A percentile compares a stretch with the other conserved stretches of the same genome.
Evolutionary conservation across 2,329 filamentous ascomycete species (phyloP).

Genomic region (Xylariaceae sp.): DNA sequence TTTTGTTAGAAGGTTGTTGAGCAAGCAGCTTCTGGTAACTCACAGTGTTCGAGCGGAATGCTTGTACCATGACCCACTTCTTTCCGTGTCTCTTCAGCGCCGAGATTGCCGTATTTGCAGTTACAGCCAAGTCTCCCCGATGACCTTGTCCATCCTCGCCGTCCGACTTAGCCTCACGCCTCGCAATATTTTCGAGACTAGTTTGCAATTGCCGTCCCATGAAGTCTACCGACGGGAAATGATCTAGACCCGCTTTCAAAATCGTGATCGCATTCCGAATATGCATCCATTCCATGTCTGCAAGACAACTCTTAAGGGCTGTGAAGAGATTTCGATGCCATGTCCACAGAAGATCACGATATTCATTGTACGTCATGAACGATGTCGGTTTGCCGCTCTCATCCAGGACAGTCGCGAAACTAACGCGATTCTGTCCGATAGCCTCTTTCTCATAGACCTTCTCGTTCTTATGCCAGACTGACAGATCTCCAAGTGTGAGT

Average conservation of each 20-base stretch:
- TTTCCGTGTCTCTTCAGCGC: constrained; percentile 65
- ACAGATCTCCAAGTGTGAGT: constrained; percentile 75
- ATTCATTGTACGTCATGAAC: constrained; percentile 81
- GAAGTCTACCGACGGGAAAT: constrained; percentile 87
- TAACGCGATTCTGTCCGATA: constrained; percentile 58
- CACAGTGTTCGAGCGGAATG: constrained; percentile 66
- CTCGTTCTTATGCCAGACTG: constrained; percentile 79
- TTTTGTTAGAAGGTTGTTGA: constrained; percentile 31
- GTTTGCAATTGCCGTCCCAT: constrained; percentile 69
- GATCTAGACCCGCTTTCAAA: constrained; percentile 73
- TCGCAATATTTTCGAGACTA: constrained; percentile 64
- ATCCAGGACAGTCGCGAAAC: constrained; percentile 75
- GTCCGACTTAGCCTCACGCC: constrained; percentile 54
- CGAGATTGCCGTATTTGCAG: constrained; percentile 68
- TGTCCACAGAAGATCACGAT: constrained; percentile 78
- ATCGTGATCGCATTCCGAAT: constrained; percentile 93
- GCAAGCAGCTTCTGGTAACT: constrained; percentile 26
- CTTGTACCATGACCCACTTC: constrained; percentile 72
- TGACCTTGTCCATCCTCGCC: constrained; percentile 53
- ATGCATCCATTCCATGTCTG: constrained; percentile 90
- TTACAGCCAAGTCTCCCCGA: constrained; percentile 72
- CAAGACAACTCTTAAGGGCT: constrained; percentile 78
- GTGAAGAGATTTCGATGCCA: constrained; percentile 84
- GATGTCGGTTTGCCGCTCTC: constrained; percentile 66
- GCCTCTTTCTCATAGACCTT: constrained; percentile 79